A percentile compares a stretch with the other conserved stretches of the same genome.
phyloP scores from a whole-genome alignment of 2,329 filamentous ascomycete genomes.

The Fusarium sp. region DNA sequence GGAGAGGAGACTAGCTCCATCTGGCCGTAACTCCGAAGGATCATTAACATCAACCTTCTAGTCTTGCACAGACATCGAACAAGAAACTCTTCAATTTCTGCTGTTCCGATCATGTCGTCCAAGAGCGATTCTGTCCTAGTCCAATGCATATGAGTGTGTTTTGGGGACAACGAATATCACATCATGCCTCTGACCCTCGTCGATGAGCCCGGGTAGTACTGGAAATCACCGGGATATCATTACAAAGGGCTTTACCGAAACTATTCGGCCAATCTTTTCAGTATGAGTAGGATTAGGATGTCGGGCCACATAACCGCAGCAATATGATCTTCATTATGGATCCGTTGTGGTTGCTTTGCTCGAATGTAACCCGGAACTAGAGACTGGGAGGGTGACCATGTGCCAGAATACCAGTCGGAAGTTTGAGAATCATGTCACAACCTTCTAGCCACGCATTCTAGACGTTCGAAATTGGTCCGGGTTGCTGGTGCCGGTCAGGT shows the following conservation, averaged over 20 bases:
- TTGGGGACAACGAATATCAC: background rate
- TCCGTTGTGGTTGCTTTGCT: slow-evolving; percentile 13
- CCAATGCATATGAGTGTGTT: background rate
- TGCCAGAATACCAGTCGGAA: background rate
- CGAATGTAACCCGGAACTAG: background rate
- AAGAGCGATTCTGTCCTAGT: background rate
- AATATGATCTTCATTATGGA: slow-evolving; percentile 20
- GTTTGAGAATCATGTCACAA: background rate
- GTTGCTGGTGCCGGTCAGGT: background rate
- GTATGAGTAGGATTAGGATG: background rate
- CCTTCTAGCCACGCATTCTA: background rate
- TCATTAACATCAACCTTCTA: slow-evolving; percentile 20
- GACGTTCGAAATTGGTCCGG: background rate
- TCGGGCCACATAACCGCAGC: background rate
- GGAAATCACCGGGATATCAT: background rate
- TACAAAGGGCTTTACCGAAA: slow-evolving; percentile 2
- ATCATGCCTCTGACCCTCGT: background rate
- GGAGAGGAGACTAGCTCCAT: slow-evolving; percentile 33
- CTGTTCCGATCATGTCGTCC: background rate
- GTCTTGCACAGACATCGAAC: slow-evolving; percentile 6
- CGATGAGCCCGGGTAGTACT: background rate
- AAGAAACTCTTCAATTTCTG: background rate
- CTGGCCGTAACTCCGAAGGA: slow-evolving; percentile 31
- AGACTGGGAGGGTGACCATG: background rate
- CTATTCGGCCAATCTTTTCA: background rate